Evolutionary conservation across 2,329 filamentous ascomycete genomes (phyloP), one percentile per base, ranked within the genome.

Genomic region (Cercospora sp.): DNA sequence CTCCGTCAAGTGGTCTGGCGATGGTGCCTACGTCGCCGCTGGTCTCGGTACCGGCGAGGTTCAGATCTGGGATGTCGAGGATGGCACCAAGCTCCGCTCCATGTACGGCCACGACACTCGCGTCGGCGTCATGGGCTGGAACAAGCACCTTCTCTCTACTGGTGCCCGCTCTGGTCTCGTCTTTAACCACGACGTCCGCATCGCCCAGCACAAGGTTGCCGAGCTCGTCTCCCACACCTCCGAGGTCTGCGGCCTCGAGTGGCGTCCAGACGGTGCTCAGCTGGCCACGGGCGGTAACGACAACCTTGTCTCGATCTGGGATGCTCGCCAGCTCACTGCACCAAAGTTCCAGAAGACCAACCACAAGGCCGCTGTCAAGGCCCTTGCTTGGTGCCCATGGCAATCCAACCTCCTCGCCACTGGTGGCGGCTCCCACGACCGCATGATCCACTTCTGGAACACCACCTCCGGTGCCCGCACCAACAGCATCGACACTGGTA

Each of bases 371-470:
- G 95, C 95, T 55, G 94, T 99, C 83, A 99, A 99, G 88, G 95
- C 95, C 67, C 88, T 99, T 57, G 91, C 93, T 71, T 99, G 95
- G 95, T 99, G 95, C 86, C 95, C 95, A 53, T 99, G 95, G 95
- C 95, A 97, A 84, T 89, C 92, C 81, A 98, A 97, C 86, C 89
- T 98, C 60, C 90, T 99, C 59, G 95, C 95, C 67, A 98, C 95
- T 53, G 95, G 95, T 66, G 95, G 95, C 77, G 95, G 95, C 74
- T 96, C 93, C 53, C 96, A 97, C 81, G 95, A 99, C 80, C 91
- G 93, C 75, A 92, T 97, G 83, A 99, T 99, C 81, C 95, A 99
- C 85, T 99, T 99, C 88, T 99, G 95, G 95, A 99, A 99, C 87
- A 96, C 94, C 58, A 98, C 95, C 23, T 97, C 94, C 4, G 95